A percentile compares a stretch with the other conserved stretches of the same genome.
Evolutionary conservation across 2,329 filamentous ascomycete species (phyloP).

Genomic region (Gnomoniopsis sp.): DNA sequence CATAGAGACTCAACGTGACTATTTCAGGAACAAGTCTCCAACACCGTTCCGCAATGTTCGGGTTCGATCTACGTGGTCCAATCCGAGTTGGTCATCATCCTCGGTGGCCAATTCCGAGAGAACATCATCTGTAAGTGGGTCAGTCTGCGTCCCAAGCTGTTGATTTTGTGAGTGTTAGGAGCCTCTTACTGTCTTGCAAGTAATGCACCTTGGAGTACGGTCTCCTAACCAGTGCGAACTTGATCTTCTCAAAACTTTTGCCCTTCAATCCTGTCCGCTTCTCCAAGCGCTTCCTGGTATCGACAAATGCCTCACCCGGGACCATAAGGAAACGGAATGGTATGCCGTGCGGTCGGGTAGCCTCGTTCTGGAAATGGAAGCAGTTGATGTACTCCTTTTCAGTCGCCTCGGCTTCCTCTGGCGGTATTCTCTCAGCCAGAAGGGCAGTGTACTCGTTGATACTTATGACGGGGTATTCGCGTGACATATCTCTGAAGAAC

Average conservation of each 20-base stretch:
- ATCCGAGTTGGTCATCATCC: conserved; percentile 60
- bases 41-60: conserved; percentile 56
- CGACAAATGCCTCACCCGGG: conserved; percentile 78
- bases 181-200: conserved; percentile 75
- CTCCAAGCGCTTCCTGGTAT: conserved; percentile 92
- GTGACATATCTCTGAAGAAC: conserved; percentile 72
- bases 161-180: not conserved
- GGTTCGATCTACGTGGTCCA: conserved; percentile 64
- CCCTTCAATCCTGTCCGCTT: conserved; percentile 93
- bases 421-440: conserved; percentile 76
- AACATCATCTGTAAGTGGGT: conserved; percentile 48
- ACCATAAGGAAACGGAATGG: conserved; percentile 89
- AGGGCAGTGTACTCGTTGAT: conserved; percentile 84
- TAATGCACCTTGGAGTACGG: conserved; percentile 76
- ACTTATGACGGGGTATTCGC: conserved; percentile 70
- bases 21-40: conserved; percentile 59
- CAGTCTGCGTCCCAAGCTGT: conserved; percentile 17
- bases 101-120: conserved; percentile 49
- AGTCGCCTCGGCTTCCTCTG: conserved; percentile 62
- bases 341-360: conserved; percentile 77
- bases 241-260: conserved; percentile 98
- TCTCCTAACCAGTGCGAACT: conserved; percentile 79
- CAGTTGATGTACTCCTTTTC: conserved; percentile 66
- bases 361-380: conserved; percentile 91
- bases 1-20: conserved; percentile 2